Evolutionary conservation across 164 flowering plant species (phyloP).

Genomic region (grape (Vitis vinifera)): DNA sequence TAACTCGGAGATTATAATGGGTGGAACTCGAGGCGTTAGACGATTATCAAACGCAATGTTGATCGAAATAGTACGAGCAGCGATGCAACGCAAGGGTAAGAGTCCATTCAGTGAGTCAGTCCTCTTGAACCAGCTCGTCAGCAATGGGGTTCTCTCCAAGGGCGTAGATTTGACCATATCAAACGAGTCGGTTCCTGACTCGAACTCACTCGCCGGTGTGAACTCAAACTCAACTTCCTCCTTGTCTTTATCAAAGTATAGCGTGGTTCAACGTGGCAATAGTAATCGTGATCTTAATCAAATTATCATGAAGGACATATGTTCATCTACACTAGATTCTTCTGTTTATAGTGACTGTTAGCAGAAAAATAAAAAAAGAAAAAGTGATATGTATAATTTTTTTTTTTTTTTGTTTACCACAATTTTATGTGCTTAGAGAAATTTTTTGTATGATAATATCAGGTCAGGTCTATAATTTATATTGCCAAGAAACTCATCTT

Average conservation of each 20-base stretch:
- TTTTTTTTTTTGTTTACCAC: neutral
- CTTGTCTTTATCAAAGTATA: slow-evolving; percentile 6
- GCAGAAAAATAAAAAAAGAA: neutral
- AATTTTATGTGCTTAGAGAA: neutral
- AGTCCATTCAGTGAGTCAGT: slow-evolving; percentile 51
- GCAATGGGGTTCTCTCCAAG: slow-evolving; percentile 41
- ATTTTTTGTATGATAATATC: no score
- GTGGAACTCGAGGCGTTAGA: slow-evolving; percentile 69
- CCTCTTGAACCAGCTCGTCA: slow-evolving; percentile 62
- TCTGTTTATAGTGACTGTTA: slow-evolving; percentile 73
- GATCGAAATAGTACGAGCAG: slow-evolving; percentile 56
- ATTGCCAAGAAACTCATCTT: no score
- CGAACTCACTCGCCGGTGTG: slow-evolving; percentile 32
- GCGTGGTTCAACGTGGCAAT: slow-evolving; percentile 34
- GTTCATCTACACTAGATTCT: slow-evolving; percentile 52
- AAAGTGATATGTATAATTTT: neutral
- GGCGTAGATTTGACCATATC: slow-evolving; percentile 34
- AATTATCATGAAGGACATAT: slow-evolving; percentile 41
- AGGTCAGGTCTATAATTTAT: no score
- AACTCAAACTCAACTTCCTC: slow-evolving; percentile 9
- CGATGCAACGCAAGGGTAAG: slow-evolving; percentile 59
- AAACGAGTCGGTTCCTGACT: slow-evolving; percentile 42
- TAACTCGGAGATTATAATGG: slow-evolving; percentile 49
- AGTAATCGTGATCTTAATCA: slow-evolving; percentile 26
- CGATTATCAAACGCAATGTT: slow-evolving; percentile 55